Conservation (phyloP, 2,329 filamentous ascomycete species). For the Sporothrix sp. region DNA sequence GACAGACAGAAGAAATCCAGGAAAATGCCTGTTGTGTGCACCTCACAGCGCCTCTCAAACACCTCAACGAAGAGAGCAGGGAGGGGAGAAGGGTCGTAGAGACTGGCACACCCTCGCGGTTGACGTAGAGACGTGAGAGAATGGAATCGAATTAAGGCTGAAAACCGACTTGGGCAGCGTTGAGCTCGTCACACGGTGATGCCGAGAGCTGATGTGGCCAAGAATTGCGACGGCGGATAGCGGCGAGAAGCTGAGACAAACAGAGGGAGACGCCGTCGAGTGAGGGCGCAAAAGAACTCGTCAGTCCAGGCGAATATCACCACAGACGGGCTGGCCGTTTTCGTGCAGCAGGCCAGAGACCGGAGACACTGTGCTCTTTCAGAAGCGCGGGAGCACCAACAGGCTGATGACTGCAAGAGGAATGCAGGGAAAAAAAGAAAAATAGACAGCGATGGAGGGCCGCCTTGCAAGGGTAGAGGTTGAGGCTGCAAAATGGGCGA, state of each 20-base stretch:
- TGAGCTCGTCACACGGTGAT: slow-evolving; percentile 8
- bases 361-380: no score
- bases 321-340: neutral
- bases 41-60: no score
- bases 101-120: neutral
- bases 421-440: neutral
- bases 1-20: no score
- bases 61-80: neutral
- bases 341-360: neutral
- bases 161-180: neutral
- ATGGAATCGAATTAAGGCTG: neutral
- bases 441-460: neutral
- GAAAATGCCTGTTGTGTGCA: no score
- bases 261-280: neutral
- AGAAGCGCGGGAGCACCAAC: no score
- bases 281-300: neutral
- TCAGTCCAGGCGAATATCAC: slow-evolving; percentile 1
- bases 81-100: neutral
- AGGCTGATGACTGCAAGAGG: neutral
- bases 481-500: slow-evolving; percentile 8
- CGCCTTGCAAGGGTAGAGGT: slow-evolving; percentile 5
- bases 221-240: neutral
- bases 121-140: neutral
- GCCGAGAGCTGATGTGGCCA: neutral
- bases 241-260: neutral